Percentiles rank a stretch among this genome's conserved stretches.
These are phyloP conservation scores for Daldinia grandis DNA, from an alignment of 495 filamentous ascomycete species.

Conservation along the genomic window DNA sequence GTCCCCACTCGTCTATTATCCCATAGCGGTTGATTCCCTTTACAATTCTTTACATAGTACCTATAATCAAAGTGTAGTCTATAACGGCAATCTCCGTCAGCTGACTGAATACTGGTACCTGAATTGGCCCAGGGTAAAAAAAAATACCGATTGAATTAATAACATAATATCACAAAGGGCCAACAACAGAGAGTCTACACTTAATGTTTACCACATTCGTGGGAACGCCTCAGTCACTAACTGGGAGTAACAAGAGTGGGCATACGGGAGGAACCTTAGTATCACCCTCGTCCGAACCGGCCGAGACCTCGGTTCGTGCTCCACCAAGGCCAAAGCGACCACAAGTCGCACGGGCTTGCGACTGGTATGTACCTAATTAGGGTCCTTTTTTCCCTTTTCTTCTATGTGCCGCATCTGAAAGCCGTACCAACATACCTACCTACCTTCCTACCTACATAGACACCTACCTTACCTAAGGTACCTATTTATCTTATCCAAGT, in stretches of 20 bases:
- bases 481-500: neutral
- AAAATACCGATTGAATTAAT: neutral
- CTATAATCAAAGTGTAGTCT: neutral
- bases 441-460: too few relatives aligned
- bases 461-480: too few relatives aligned
- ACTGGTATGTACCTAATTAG: neutral
- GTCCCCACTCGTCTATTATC: neutral
- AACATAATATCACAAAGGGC: neutral
- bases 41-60: slow-evolving; percentile 1
- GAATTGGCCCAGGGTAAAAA: neutral
- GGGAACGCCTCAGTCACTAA: slow-evolving; percentile 7
- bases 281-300: neutral
- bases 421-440: neutral
- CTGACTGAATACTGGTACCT: neutral
- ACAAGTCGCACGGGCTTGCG: slow-evolving; percentile 4
- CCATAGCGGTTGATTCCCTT: neutral
- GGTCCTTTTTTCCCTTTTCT: too few relatives aligned
- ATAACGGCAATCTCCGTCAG: neutral
- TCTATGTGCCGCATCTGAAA: neutral
- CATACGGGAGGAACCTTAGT: slow-evolving; percentile 5
- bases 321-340: neutral
- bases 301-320: neutral
- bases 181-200: neutral
- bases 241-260: slow-evolving; percentile 3
- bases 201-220: slow-evolving; percentile 12